Evolutionary conservation across 208 protist genomes (phyloP).

Genomic region (Wallacemonas collosoma): DNA sequence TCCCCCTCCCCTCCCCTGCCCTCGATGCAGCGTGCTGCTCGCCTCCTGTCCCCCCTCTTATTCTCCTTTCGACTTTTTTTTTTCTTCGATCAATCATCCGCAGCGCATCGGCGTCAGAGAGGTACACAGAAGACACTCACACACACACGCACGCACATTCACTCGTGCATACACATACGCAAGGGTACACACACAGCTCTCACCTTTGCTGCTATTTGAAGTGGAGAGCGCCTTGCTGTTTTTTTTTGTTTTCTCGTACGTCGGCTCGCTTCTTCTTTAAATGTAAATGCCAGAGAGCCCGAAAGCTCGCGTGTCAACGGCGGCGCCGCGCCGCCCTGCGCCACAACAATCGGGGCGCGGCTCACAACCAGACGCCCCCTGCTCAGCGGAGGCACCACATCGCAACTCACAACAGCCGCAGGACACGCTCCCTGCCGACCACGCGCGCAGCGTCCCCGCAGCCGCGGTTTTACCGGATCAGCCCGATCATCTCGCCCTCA

Average conservation of each 20-base stretch:
- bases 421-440: background rate
- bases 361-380: background rate
- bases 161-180: background rate
- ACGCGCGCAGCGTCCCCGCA: background rate
- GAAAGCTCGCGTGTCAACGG: conserved; percentile 14
- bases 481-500: conserved; percentile 11
- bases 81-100: background rate
- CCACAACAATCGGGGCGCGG: background rate
- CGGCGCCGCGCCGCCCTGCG: background rate
- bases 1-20: background rate
- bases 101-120: background rate
- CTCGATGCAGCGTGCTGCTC: background rate
- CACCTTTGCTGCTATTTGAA: no score
- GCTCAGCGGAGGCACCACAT: background rate
- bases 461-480: background rate
- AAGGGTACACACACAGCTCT: no score
- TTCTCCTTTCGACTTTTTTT: background rate
- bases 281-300: conserved; percentile 5
- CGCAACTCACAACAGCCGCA: background rate
- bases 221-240: background rate
- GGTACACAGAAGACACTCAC: background rate
- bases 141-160: conserved; percentile 3
- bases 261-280: conserved; percentile 1
- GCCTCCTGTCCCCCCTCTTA: background rate
- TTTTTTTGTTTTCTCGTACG: background rate